These are phyloP conservation scores for Nannochloris sp. DNA, from an alignment of 139 green algal genomes.

Conservation along the genomic window DNA sequence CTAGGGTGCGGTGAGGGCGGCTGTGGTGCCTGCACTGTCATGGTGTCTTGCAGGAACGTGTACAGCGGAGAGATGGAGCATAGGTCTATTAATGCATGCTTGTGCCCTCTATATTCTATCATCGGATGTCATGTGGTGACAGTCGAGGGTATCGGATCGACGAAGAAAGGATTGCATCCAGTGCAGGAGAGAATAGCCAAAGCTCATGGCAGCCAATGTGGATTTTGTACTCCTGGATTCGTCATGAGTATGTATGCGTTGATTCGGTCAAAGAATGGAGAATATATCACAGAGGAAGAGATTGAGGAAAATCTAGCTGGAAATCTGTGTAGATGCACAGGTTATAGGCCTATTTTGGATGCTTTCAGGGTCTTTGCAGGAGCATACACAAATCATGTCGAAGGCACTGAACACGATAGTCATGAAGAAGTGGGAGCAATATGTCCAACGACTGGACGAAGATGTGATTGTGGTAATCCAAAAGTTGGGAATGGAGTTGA, in stretches of 20 bases:
- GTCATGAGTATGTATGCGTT: slow-evolving; percentile 96
- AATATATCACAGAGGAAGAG: slow-evolving; percentile 60
- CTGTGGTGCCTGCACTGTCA: slow-evolving; percentile 93
- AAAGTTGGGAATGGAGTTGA: background rate
- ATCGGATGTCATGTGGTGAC: slow-evolving; percentile 89
- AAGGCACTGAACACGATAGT: slow-evolving; percentile 66
- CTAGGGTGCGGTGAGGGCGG: slow-evolving; percentile 93
- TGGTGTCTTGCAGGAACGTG: slow-evolving; percentile 68
- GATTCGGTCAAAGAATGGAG: slow-evolving; percentile 45
- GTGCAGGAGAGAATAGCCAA: slow-evolving; percentile 78
- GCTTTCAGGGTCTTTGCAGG: slow-evolving; percentile 91
- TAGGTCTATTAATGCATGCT: slow-evolving; percentile 86
- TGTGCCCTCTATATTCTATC: slow-evolving; percentile 85
- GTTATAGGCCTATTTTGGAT: slow-evolving; percentile 94
- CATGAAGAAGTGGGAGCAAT: slow-evolving; percentile 50
- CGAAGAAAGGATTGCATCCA: slow-evolving; percentile 75
- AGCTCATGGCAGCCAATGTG: slow-evolving; percentile 90
- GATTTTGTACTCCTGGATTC: slow-evolving; percentile 97
- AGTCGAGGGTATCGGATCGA: slow-evolving; percentile 86
- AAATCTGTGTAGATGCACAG: slow-evolving; percentile 94
- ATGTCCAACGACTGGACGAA: slow-evolving; percentile 68
- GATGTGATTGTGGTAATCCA: slow-evolving; percentile 54
- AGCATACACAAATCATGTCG: slow-evolving; percentile 12
- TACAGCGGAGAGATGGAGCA: slow-evolving; percentile 44
- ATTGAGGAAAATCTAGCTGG: slow-evolving; percentile 89